phyloP scores from a whole-genome alignment of 352 stramenopile species.

The Globisporangium alternatum region DNA sequence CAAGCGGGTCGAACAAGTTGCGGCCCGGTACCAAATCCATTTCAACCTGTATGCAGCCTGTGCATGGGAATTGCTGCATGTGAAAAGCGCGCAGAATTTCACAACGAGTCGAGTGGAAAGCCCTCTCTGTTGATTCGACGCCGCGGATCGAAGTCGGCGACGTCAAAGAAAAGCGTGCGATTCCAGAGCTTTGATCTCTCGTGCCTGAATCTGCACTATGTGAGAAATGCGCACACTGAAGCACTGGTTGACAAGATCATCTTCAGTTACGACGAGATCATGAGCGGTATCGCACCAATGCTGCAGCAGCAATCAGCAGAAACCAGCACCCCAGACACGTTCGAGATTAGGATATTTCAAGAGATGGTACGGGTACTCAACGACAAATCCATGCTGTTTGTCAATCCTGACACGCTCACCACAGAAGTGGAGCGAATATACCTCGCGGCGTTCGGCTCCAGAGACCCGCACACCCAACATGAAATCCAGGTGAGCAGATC shows the following conservation, averaged over 20 bases:
- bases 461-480: conserved; percentile 34
- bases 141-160: conserved; percentile 10
- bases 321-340: background rate
- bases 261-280: conserved; percentile 33
- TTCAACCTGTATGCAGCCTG: conserved; percentile 26
- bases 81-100: conserved; percentile 34
- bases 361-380: conserved; percentile 17
- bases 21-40: conserved; percentile 9
- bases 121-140: conserved; percentile 16
- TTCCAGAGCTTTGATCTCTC: conserved; percentile 71
- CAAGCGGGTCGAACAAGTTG: background rate
- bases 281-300: conserved; percentile 31
- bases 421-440: conserved; percentile 22
- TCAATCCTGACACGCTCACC: conserved; percentile 8
- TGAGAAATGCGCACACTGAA: conserved; percentile 39
- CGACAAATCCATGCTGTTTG: conserved; percentile 15
- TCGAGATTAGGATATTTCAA: conserved; percentile 17
- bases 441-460: conserved; percentile 25
- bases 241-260: conserved; percentile 46
- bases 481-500: conserved; percentile 36
- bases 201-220: conserved; percentile 56
- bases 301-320: background rate
- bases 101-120: conserved; percentile 15
- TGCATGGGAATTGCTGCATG: conserved; percentile 37
- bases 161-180: conserved; percentile 38